These are phyloP conservation scores for Lenwebbia sp. DNA, from an alignment of 345 rosid species.

Conservation along the genomic window DNA sequence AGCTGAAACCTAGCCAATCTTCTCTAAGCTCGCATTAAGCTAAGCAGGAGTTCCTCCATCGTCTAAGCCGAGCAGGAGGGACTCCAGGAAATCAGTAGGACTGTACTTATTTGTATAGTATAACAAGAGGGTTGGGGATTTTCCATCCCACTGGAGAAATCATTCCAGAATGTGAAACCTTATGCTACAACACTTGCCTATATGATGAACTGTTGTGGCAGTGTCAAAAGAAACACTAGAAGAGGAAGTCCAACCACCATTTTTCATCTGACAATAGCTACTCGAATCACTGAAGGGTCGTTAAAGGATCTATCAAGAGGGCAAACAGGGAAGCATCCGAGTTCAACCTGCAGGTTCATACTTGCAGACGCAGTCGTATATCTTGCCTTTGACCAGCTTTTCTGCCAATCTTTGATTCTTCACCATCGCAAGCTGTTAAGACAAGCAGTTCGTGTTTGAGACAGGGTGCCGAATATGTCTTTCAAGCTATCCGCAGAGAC, in stretches of 20 bases:
- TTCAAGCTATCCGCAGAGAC: background rate
- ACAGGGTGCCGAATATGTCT: background rate
- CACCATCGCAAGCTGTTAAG: conserved; percentile 95
- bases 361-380: conserved; percentile 91
- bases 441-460: background rate
- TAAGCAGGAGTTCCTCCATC: background rate
- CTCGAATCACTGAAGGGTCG: background rate
- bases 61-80: background rate
- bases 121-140: background rate
- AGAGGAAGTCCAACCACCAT: background rate
- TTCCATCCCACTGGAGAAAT: background rate
- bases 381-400: conserved; percentile 71
- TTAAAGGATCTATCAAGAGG: background rate
- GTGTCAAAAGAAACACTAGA: background rate
- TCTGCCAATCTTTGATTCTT: conserved; percentile 96
- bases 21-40: too few relatives aligned
- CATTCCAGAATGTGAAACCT: background rate
- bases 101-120: background rate
- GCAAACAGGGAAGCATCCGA: background rate
- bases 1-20: too few relatives aligned
- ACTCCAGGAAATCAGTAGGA: background rate
- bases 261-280: background rate
- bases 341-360: conserved; percentile 41
- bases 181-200: background rate
- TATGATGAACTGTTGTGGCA: background rate